Conservation (phyloP, 495 filamentous ascomycete genomes). For the Bryoglossum gracile region DNA sequence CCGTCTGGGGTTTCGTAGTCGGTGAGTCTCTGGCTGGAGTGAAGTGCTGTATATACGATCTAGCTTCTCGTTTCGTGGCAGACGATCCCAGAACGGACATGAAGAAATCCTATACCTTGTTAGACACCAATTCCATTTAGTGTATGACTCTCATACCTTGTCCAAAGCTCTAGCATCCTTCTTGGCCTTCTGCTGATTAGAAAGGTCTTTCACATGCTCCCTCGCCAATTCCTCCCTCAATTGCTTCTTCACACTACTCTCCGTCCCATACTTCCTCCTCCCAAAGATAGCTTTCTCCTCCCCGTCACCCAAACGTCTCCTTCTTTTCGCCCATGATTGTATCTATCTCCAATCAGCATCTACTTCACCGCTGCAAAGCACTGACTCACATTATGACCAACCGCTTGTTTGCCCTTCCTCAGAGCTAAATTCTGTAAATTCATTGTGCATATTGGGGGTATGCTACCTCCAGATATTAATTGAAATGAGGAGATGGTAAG, state of each 20-base stretch:
- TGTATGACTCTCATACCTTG: slow-evolving; percentile 9
- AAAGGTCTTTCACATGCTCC: slow-evolving; percentile 23
- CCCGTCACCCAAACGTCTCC: not conserved
- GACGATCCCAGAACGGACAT: slow-evolving; percentile 75
- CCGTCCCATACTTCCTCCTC: slow-evolving; percentile 12
- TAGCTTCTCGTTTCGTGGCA: slow-evolving; percentile 84
- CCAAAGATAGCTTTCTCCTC: not conserved
- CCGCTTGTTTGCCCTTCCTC: slow-evolving; percentile 22
- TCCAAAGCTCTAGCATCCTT: slow-evolving; percentile 22
- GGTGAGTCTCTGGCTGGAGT: slow-evolving; percentile 32
- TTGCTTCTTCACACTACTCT: slow-evolving; percentile 4
- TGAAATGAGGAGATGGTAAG: too few species aligned
- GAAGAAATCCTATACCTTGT: slow-evolving; percentile 77
- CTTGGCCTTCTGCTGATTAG: slow-evolving; percentile 22
- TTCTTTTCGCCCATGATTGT: slow-evolving; percentile 11
- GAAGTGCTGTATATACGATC: slow-evolving; percentile 77
- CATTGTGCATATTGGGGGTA: slow-evolving; percentile 24
- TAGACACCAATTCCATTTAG: too few species aligned
- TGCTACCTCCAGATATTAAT: slow-evolving; percentile 9
- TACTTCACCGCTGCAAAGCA: slow-evolving; percentile 22
- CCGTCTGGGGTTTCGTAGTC: slow-evolving; percentile 3
- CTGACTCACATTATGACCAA: slow-evolving; percentile 23
- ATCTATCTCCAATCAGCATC: slow-evolving; percentile 39
- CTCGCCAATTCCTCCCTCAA: slow-evolving; percentile 20
- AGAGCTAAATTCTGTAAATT: slow-evolving; percentile 21